phyloP scores from a whole-genome alignment of 163 green algal species.

The Chloromonas sp. region DNA sequence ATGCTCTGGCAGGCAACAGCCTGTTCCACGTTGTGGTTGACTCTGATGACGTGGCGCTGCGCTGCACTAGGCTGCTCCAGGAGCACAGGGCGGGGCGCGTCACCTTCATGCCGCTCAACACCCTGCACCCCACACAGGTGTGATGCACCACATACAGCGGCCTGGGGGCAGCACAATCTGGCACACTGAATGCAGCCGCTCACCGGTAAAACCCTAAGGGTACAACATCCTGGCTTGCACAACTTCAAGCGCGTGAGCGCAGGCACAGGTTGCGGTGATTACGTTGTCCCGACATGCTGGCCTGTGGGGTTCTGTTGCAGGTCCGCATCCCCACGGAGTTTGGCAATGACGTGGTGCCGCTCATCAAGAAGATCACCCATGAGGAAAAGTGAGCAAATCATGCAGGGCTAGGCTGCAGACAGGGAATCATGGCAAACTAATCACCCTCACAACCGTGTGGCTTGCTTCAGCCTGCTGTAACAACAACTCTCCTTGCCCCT shows the following conservation, averaged over 20 bases:
- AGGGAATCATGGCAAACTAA: too few relatives aligned
- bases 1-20: slow-evolving; percentile 26
- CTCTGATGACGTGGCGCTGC: slow-evolving; percentile 63
- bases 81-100: slow-evolving; percentile 67
- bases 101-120: slow-evolving; percentile 93
- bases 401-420: too few relatives aligned
- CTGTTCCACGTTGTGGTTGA: slow-evolving; percentile 87
- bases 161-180: too few relatives aligned
- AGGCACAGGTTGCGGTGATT: neutral
- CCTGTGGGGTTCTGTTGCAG: neutral
- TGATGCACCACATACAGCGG: neutral
- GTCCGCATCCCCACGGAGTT: slow-evolving; percentile 54
- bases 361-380: slow-evolving; percentile 69
- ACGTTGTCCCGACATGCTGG: too few relatives aligned
- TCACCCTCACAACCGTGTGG: too few relatives aligned
- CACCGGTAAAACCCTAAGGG: too few relatives aligned
- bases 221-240: neutral
- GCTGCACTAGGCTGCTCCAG: slow-evolving; percentile 69
- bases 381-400: slow-evolving; percentile 1
- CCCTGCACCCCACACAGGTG: slow-evolving; percentile 26
- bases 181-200: too few relatives aligned
- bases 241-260: neutral
- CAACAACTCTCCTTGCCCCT: too few relatives aligned
- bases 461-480: neutral
- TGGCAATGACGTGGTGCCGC: slow-evolving; percentile 64